Base-by-base conservation (phyloP, 306 rosid species). In the Senna tora region DNA sequence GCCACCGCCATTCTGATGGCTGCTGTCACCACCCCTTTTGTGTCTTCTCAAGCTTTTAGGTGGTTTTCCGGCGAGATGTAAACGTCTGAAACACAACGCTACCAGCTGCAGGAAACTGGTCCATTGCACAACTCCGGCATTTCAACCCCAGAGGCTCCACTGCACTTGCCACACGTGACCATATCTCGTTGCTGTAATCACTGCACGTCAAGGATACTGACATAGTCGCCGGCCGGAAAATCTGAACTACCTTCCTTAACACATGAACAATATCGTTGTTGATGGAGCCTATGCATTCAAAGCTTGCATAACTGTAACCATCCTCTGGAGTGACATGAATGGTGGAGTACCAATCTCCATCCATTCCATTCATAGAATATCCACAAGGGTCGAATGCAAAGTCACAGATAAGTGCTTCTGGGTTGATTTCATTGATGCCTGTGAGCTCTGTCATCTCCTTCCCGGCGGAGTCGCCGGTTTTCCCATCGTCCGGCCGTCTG, bases 281-380 rank as follows among this genome's bases (percentile, higher is more conserved):
- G 15, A 77, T 77, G 59, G 93, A 90, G 16, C 80, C 92, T 6
- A 84, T 86, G 39, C 89, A 91, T 73, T 94, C 99, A 47, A 84
- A 94, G 84, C 99, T 94, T 1, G 97, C 97, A 66, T 91, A 94
- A 65, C 99, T 94, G 75, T 67, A 94, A 57, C 99, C 99, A n/a
- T 94, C 99, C 63, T 94, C 99, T 1, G 97, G 99, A 2, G 99
- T 94, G 0, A 94, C 96, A 52, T 94, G 99, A 73, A 91, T 89
- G 30, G 99, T 94, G 28, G 99, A 94, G 70, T 94, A 92, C 79
- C 91, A 83, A 56, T 89, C 91, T 2, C 87, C 88, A 17, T 89
- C 95, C 62, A 91, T 72, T 4, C 97, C 90, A 56, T 94, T 94
- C 99, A 94, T 94, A 12, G 97, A 94, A 72, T 94, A 94, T 0